phyloP scores from a whole-genome alignment of 768 basidiomycete genomes.

The Lactarius tabidus region DNA sequence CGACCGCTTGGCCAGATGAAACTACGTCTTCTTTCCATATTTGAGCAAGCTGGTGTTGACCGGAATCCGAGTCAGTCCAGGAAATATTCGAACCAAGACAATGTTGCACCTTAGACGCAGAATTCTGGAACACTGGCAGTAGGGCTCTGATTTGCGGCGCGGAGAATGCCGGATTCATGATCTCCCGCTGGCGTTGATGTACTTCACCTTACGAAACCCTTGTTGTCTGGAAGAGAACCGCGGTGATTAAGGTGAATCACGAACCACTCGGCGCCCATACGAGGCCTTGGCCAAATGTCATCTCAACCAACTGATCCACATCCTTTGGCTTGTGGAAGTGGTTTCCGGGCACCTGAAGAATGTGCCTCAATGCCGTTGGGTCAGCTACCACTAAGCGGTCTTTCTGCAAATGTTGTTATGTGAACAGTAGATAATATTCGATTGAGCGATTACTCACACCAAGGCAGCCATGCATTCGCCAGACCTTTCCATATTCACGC shows the following conservation, averaged over 20 bases:
- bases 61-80: background rate
- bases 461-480: conserved; percentile 24
- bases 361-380: conserved; percentile 28
- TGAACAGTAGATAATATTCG: background rate
- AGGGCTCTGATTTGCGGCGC: conserved; percentile 25
- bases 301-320: background rate
- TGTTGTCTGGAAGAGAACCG: background rate
- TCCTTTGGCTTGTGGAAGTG: conserved; percentile 21
- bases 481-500: conserved; percentile 26
- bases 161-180: conserved; percentile 30
- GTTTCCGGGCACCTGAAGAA: conserved; percentile 28
- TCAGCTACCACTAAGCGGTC: background rate
- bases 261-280: conserved; percentile 14
- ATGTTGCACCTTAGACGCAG: conserved; percentile 21
- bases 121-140: conserved; percentile 26
- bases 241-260: background rate
- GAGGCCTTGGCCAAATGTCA: too few relatives aligned
- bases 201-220: conserved; percentile 19
- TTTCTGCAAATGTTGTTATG: conserved; percentile 17
- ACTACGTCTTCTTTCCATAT: conserved; percentile 28
- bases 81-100: background rate
- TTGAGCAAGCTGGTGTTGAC: conserved; percentile 22
- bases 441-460: conserved; percentile 21
- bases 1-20: background rate
- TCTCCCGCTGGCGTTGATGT: conserved; percentile 28